Evolutionary conservation across 805 yeast genomes (phyloP), one percentile per base, ranked within the genome.

Genomic region (Starmerella sirachaensis): DNA sequence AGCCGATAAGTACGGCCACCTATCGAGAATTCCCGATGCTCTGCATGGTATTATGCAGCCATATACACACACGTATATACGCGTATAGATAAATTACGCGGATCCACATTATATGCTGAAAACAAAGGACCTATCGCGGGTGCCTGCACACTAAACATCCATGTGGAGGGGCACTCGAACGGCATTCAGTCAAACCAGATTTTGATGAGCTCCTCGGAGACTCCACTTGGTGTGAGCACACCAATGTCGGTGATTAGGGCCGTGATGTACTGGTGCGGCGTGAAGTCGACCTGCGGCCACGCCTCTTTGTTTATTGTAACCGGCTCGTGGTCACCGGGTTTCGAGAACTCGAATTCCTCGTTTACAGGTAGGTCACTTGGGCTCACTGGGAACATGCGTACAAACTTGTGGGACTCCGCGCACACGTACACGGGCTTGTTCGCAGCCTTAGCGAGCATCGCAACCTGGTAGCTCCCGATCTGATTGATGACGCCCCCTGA

Each of bases 181-280:
- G 11, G 13, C 30, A 16, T 12, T 58, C 58, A 86, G 59, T 86
- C 96, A 54, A 85, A 86, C 96, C 96, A 91, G 75, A 91, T 84
- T 62, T 91, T 91, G 57, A 91, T 91, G 59, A 91, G 70, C 62
- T 91, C 99, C 58, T 91, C 98, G n/a, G 94, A 79, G 16, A 91
- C 98, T 0, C 97, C 97, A 43, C 94, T 79, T 10, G 98, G 95
- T 6, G 99, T 91, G 49, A 91, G 68, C 1, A 91, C 96, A 13
- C 99, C 99, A 46, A 91, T 66, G 58, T 91, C 99, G 3, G 98
- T 88, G 42, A 91, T 84, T 48, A 91, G 69, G 3, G 97, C 97
- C 3, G 98, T 91, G 37, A 91, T 81, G 54, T 78, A 84, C 50
- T 86, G 88, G 60, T 91, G 95, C 10, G 96, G 93, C 0, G 99